A percentile compares a stretch with the other conserved stretches of the same genome.
Evolutionary conservation across 2,329 filamentous ascomycete species (phyloP).

Genomic region (Lasiodiplodia sp.): DNA sequence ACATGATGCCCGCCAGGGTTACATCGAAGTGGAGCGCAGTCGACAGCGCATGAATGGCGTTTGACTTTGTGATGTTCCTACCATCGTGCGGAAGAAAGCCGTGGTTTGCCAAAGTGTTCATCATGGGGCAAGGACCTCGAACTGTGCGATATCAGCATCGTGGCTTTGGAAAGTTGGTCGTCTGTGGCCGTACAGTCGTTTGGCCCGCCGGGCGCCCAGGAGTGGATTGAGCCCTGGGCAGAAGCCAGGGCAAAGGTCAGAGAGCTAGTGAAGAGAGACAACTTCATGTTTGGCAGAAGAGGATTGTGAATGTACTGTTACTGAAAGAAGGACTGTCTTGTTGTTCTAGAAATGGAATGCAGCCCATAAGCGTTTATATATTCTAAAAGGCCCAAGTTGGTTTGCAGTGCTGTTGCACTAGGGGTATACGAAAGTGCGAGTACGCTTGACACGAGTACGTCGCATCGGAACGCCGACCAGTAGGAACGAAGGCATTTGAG

Average conservation of each 20-base stretch:
- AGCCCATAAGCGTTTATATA: background rate
- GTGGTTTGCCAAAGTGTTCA: constrained; percentile 62
- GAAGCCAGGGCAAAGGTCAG: background rate
- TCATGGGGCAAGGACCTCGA: constrained; percentile 57
- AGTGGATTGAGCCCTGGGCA: background rate
- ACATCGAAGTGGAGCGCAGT: constrained; percentile 55
- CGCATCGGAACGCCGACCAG: background rate
- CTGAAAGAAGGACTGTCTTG: background rate
- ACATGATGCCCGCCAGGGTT: constrained; percentile 52
- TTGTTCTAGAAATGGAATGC: background rate
- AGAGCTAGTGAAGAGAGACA: background rate
- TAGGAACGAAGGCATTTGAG: background rate
- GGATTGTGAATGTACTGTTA: background rate
- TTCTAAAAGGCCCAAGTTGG: background rate
- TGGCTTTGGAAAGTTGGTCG: background rate
- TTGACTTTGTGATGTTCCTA: constrained; percentile 50
- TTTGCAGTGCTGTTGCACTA: background rate
- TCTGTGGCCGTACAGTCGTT: constrained; percentile 19
- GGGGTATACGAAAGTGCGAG: background rate
- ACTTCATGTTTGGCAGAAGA: background rate
- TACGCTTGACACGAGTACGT: background rate
- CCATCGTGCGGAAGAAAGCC: constrained; percentile 58
- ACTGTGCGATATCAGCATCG: constrained; percentile 23
- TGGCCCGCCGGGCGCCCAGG: constrained; percentile 11
- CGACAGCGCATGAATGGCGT: constrained; percentile 49